Evolutionary conservation across 2,329 filamentous ascomycete species (phyloP).

Genomic region (Juglanconis juglandina): DNA sequence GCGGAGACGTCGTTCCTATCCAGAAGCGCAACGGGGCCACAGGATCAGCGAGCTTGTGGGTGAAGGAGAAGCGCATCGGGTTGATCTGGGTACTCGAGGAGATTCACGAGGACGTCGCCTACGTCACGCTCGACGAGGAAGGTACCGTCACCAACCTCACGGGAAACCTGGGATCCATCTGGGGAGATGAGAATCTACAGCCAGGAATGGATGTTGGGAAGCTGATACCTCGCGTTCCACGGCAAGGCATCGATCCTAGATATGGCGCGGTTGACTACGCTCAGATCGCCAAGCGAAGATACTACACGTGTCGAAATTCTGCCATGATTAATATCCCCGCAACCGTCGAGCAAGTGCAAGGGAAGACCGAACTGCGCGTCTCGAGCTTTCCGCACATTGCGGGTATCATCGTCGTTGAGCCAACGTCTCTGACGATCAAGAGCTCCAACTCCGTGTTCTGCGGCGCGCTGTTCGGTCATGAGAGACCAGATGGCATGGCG

Average conservation of each 20-base stretch:
- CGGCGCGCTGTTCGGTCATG: slow-evolving; percentile 84
- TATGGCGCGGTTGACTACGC: slow-evolving; percentile 75
- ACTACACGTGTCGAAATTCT: slow-evolving; percentile 80
- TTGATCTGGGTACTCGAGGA: slow-evolving; percentile 98
- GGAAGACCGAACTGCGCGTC: slow-evolving; percentile 70
- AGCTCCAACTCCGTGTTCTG: slow-evolving; percentile 96
- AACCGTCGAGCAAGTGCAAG: slow-evolving; percentile 70
- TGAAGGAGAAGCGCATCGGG: slow-evolving; percentile 92
- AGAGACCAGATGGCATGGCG: slow-evolving; percentile 73
- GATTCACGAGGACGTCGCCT: slow-evolving; percentile 89
- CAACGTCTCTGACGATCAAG: slow-evolving; percentile 71
- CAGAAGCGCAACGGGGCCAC: slow-evolving; percentile 90
- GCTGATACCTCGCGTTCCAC: slow-evolving; percentile 78
- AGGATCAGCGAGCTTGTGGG: slow-evolving; percentile 93
- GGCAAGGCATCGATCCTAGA: slow-evolving; percentile 66
- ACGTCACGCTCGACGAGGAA: slow-evolving; percentile 72
- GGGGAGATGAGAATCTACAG: slow-evolving; percentile 68
- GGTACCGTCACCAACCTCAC: slow-evolving; percentile 67
- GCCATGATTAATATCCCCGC: slow-evolving; percentile 80
- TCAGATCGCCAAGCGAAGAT: slow-evolving; percentile 66
- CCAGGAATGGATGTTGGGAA: slow-evolving; percentile 71
- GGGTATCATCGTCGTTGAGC: slow-evolving; percentile 89
- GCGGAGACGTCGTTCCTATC: slow-evolving; percentile 97
- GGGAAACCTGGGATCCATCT: slow-evolving; percentile 82
- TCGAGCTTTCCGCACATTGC: slow-evolving; percentile 97